Conservation (phyloP, 2,329 filamentous ascomycete species). For the Amauroascus niger region DNA sequence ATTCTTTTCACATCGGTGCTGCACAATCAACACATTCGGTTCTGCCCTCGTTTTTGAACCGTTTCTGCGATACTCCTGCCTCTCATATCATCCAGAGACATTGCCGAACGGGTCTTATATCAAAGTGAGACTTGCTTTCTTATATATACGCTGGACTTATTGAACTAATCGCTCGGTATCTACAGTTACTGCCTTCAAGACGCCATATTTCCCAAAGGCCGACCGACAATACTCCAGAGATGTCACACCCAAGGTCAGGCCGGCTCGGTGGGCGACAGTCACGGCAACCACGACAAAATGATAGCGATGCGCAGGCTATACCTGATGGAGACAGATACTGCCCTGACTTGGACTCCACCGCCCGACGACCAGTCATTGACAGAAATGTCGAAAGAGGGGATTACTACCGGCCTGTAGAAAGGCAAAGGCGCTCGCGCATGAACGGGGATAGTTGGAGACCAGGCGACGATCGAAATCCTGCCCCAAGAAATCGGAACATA, state of each 20-base stretch:
- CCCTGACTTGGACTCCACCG: neutral
- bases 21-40: neutral
- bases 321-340: neutral
- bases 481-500: neutral
- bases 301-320: neutral
- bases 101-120: neutral
- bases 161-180: neutral
- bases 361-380: neutral
- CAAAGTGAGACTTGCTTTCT: neutral
- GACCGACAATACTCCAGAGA: neutral
- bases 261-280: neutral
- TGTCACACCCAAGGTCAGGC: neutral
- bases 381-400: neutral
- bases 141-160: neutral
- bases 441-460: neutral
- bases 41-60: neutral
- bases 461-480: neutral
- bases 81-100: too few relatives aligned
- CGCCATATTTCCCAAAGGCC: neutral
- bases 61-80: neutral
- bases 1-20: neutral
- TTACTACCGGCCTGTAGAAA: neutral
- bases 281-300: neutral
- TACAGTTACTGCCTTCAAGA: neutral
- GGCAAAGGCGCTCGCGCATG: neutral